Evolutionary conservation across 2,329 filamentous ascomycete species (phyloP).

Genomic region (Microsporum canis): DNA sequence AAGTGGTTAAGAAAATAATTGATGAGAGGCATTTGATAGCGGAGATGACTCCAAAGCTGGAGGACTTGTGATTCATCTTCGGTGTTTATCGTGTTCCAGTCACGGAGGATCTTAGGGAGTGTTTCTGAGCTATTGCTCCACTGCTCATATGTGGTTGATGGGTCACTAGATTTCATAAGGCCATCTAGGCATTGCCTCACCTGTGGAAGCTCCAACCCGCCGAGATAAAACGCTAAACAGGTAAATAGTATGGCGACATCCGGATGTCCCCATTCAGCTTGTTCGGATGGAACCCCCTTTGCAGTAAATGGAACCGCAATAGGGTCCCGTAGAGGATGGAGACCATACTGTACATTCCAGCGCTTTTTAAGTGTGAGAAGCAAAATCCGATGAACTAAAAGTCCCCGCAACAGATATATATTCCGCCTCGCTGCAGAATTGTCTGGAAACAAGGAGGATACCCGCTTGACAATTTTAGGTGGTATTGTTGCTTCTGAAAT

Average conservation of each 20-base stretch:
- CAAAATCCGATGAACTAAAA: slow-evolving; percentile 47
- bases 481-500: slow-evolving; percentile 6
- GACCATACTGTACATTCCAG: slow-evolving; percentile 56
- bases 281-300: slow-evolving; percentile 45
- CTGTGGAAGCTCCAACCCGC: slow-evolving; percentile 43
- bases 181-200: slow-evolving; percentile 39
- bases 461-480: background rate
- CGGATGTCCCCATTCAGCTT: slow-evolving; percentile 52
- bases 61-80: slow-evolving; percentile 42
- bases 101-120: slow-evolving; percentile 30
- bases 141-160: slow-evolving; percentile 37
- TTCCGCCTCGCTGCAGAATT: slow-evolving; percentile 9
- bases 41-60: slow-evolving; percentile 41
- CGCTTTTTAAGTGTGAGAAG: slow-evolving; percentile 47
- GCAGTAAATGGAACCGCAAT: slow-evolving; percentile 50
- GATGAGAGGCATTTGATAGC: slow-evolving; percentile 43
- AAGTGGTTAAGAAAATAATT: slow-evolving; percentile 52
- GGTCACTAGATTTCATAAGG: slow-evolving; percentile 43
- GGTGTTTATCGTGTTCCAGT: slow-evolving; percentile 46
- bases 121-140: slow-evolving; percentile 23
- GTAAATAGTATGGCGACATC: slow-evolving; percentile 49
- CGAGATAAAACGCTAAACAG: slow-evolving; percentile 46
- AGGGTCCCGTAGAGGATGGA: slow-evolving; percentile 35
- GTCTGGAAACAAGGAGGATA: slow-evolving; percentile 5
- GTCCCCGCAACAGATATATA: slow-evolving; percentile 27